Percentiles rank a stretch among this genome's conserved stretches.
Conservation (phyloP, 2,329 filamentous ascomycete species). For the Parafenestella ontariensis region DNA sequence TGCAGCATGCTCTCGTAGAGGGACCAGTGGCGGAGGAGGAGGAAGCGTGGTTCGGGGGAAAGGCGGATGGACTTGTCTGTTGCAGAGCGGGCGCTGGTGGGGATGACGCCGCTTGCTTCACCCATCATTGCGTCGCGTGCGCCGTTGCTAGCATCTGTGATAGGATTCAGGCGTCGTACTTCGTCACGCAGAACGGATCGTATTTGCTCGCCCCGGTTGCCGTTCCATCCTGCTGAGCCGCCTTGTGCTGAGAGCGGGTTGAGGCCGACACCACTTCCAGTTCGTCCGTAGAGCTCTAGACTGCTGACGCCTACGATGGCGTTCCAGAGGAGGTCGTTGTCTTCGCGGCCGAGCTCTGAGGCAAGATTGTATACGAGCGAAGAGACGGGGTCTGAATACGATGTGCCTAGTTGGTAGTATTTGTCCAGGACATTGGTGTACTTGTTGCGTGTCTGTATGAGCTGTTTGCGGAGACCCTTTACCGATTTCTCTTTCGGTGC, state of each 20-base stretch:
- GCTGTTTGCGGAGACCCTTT: conserved; percentile 72
- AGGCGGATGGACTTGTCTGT: conserved; percentile 91
- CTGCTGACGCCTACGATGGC: conserved; percentile 95
- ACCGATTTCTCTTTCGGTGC: conserved; percentile 70
- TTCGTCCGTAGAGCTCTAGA: conserved; percentile 87
- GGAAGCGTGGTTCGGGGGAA: conserved; percentile 90
- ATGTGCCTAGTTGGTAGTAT: conserved; percentile 87
- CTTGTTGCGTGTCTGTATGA: conserved; percentile 77
- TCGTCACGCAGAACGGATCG: conserved; percentile 89
- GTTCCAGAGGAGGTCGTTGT: conserved; percentile 95
- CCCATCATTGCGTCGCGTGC: conserved; percentile 67
- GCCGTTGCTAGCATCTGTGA: conserved; percentile 62
- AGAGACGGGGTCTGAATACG: conserved; percentile 93
- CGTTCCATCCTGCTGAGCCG: conserved; percentile 75
- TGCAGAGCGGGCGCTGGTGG: conserved; percentile 84
- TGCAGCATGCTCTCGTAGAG: conserved; percentile 99
- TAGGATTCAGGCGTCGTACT: conserved; percentile 89
- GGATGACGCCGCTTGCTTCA: conserved; percentile 81
- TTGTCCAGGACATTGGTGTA: conserved; percentile 77
- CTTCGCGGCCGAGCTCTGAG: conserved; percentile 92
- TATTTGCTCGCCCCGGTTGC: conserved; percentile 81
- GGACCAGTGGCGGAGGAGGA: conserved; percentile 95
- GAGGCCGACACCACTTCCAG: conserved; percentile 77
- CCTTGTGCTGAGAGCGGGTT: conserved; percentile 62
- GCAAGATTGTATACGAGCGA: conserved; percentile 94